These are phyloP conservation scores for Fusarium metavorans DNA, from an alignment of 2,329 filamentous ascomycete genomes.

Conservation along the genomic window DNA sequence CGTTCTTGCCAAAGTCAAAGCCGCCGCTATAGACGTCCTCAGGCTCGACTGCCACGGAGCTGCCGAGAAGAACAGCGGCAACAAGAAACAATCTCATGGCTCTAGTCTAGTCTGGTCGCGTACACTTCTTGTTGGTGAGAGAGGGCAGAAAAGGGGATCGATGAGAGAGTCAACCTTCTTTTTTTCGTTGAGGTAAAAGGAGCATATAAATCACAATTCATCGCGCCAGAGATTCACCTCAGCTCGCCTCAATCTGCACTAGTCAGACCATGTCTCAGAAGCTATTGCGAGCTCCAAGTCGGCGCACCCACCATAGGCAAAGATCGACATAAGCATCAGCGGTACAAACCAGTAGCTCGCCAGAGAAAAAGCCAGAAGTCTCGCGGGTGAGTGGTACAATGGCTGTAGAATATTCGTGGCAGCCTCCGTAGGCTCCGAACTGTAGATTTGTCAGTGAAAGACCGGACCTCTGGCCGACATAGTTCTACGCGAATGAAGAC, in stretches of 20 bases:
- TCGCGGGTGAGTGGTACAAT: not conserved
- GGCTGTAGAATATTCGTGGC: not conserved
- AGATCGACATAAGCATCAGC: not conserved
- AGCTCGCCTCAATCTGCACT: not conserved
- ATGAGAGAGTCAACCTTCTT: not conserved
- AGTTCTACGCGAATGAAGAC: too few species aligned
- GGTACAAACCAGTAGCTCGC: not conserved
- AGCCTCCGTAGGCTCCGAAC: too few species aligned
- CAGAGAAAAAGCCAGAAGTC: too few species aligned
- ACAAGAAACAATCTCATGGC: not conserved
- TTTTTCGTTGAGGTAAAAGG: not conserved
- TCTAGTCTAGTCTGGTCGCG: not conserved
- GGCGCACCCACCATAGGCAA: not conserved
- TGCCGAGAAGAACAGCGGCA: not conserved
- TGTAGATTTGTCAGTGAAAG: not conserved
- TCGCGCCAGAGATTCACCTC: not conserved
- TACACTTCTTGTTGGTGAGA: not conserved
- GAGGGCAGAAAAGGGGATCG: not conserved
- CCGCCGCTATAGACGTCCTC: slow-evolving; percentile 39
- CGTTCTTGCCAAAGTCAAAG: slow-evolving; percentile 11
- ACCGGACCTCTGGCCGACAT: not conserved
- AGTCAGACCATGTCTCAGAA: not conserved
- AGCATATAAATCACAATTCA: not conserved
- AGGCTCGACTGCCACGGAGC: slow-evolving; percentile 23
- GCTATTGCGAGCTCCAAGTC: not conserved